Evolutionary conservation across 2,329 filamentous ascomycete species (phyloP).

Genomic region (Clarireedia paspali): DNA sequence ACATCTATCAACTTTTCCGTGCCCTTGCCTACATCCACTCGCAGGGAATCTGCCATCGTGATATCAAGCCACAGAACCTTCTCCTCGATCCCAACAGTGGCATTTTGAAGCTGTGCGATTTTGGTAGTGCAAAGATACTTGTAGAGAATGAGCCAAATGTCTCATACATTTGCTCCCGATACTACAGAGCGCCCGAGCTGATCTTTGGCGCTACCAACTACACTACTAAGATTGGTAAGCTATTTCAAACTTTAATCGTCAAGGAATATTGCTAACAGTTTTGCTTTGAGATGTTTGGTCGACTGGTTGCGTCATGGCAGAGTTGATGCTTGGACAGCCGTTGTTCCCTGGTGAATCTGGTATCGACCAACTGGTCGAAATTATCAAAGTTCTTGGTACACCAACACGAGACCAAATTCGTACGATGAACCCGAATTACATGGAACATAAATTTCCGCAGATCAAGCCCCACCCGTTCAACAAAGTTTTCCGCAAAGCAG

Average conservation of each 20-base stretch:
- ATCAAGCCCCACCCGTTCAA: conserved; percentile 99
- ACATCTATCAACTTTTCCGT: conserved; percentile 98
- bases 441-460: conserved; percentile 99
- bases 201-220: conserved; percentile 99
- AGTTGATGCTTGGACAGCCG: conserved; percentile 96
- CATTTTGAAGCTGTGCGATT: conserved; percentile 95
- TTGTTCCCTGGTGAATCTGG: conserved; percentile 97
- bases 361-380: conserved; percentile 97
- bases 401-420: conserved; percentile 96
- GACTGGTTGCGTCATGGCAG: conserved; percentile 97
- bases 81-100: conserved; percentile 86
- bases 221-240: conserved; percentile 96
- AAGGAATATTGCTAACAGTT: conserved; percentile 15
- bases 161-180: conserved; percentile 98
- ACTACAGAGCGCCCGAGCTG: conserved; percentile 95
- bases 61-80: conserved; percentile 98
- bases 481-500: conserved; percentile 97
- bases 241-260: conserved; percentile 13
- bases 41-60: conserved; percentile 96
- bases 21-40: conserved; percentile 98
- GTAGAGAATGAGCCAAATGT: conserved; percentile 99
- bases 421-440: conserved; percentile 99
- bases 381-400: conserved; percentile 97
- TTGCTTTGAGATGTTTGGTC: conserved; percentile 82
- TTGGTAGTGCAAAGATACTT: conserved; percentile 96